Conservation (phyloP, 177 flowering plant genomes). For the Vitis hybrid region DNA sequence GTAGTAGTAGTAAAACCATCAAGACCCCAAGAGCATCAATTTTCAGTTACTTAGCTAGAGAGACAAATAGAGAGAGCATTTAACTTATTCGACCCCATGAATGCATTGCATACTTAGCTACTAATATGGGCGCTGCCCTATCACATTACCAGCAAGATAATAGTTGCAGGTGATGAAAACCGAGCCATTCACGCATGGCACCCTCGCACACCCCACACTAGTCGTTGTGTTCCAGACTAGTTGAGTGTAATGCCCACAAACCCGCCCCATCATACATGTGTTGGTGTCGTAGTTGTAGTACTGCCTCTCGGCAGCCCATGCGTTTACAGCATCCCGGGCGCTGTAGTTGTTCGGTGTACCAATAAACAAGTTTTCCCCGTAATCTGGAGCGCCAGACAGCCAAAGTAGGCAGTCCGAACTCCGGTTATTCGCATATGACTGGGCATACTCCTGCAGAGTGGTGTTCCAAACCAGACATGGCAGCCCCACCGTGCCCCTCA, state of each 20-base stretch:
- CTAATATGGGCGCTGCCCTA: conserved; percentile 2
- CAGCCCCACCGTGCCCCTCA: not conserved
- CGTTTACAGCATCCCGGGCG: not conserved
- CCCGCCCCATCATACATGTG: not conserved
- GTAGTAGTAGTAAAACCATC: no score
- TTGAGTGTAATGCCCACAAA: conserved; percentile 5
- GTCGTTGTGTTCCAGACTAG: not conserved
- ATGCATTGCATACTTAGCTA: no score
- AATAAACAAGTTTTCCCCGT: not conserved
- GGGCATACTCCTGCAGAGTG: not conserved
- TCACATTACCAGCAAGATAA: not conserved
- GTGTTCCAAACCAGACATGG: not conserved
- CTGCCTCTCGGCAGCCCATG: conserved; percentile 3
- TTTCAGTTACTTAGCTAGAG: no score
- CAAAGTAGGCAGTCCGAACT: not conserved
- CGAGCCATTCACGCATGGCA: not conserved
- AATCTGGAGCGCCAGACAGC: not conserved
- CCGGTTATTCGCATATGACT: not conserved
- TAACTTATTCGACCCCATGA: no score
- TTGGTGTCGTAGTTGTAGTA: not conserved
- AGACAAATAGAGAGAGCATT: no score
- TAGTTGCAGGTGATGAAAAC: conserved; percentile 1
- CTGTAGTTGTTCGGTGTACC: not conserved
- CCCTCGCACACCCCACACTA: conserved; percentile 2
- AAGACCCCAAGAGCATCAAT: no score